Conservation (phyloP, 2,329 filamentous ascomycete species). For the Alternaria infectoria region DNA sequence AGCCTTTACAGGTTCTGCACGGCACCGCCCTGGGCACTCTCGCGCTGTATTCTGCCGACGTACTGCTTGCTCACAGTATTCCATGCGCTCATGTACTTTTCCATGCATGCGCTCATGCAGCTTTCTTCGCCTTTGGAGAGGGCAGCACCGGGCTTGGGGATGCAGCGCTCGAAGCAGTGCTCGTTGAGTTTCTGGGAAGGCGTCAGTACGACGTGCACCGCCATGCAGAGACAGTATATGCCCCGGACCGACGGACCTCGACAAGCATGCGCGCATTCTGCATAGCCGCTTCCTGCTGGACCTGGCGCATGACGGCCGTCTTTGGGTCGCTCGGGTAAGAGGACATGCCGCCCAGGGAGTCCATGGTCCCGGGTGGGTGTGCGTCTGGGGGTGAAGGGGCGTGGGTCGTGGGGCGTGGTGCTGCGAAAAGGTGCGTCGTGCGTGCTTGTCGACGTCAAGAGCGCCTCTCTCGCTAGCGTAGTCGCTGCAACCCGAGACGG, state of each 20-base stretch:
- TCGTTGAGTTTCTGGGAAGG: conserved; percentile 57
- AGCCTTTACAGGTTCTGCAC: conserved; percentile 12
- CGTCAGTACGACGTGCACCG: background rate
- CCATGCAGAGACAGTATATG: background rate
- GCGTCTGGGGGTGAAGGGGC: background rate
- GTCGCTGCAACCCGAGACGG: conserved; percentile 10
- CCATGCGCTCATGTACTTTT: conserved; percentile 63
- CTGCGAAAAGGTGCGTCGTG: conserved; percentile 2
- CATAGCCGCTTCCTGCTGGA: conserved; percentile 60
- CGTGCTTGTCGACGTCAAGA: conserved; percentile 38
- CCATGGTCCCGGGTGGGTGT: conserved; percentile 30
- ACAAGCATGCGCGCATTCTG: conserved; percentile 59
- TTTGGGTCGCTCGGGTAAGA: conserved; percentile 51
- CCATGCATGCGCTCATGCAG: conserved; percentile 61
- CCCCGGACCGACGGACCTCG: conserved; percentile 33
- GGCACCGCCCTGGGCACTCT: conserved; percentile 21
- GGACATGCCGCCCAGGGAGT: conserved; percentile 42
- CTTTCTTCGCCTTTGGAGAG: conserved; percentile 57
- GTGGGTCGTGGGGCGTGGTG: background rate
- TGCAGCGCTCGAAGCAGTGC: conserved; percentile 63
- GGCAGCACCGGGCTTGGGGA: conserved; percentile 59
- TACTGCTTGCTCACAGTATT: conserved; percentile 60
- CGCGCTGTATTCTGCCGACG: conserved; percentile 56
- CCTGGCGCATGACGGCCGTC: conserved; percentile 58
- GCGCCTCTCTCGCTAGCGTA: conserved; percentile 23